Evolutionary conservation across 2,329 filamentous ascomycete species (phyloP).

Genomic region (Fusarium sublunatum): DNA sequence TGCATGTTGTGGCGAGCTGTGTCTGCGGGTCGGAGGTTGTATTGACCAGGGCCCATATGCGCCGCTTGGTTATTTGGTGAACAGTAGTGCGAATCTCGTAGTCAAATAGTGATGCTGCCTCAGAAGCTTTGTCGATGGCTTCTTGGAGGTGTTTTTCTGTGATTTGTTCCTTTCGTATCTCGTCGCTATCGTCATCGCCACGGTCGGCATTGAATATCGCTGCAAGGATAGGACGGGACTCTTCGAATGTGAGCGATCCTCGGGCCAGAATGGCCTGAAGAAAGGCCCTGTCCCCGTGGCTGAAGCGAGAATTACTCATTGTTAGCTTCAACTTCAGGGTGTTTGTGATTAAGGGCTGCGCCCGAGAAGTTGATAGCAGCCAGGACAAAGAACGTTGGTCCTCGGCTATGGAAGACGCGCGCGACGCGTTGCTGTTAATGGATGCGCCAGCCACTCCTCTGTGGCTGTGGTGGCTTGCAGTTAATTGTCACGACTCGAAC

Average conservation of each 20-base stretch:
- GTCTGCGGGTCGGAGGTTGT: conserved; percentile 85
- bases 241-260: conserved; percentile 78
- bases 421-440: conserved; percentile 37
- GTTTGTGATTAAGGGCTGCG: background rate
- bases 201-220: conserved; percentile 73
- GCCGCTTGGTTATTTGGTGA: conserved; percentile 74
- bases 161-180: conserved; percentile 70
- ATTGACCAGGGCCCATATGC: conserved; percentile 89
- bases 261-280: conserved; percentile 87
- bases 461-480: conserved; percentile 15
- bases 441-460: conserved; percentile 9
- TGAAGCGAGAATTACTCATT: conserved; percentile 54
- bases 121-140: conserved; percentile 77
- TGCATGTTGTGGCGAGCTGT: conserved; percentile 85
- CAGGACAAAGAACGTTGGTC: conserved; percentile 3
- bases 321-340: conserved; percentile 39
- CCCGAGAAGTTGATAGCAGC: background rate
- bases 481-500: too few relatives aligned
- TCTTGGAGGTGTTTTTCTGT: conserved; percentile 73
- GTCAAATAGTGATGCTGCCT: conserved; percentile 81
- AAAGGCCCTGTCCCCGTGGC: conserved; percentile 83
- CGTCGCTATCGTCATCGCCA: conserved; percentile 43
- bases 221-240: conserved; percentile 80
- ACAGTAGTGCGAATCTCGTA: conserved; percentile 83
- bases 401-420: conserved; percentile 27